Percentiles rank a stretch among this genome's conserved stretches.
phyloP scores from a whole-genome alignment of 345 rosid genomes.

The Psidium friedrichsthalianum region DNA sequence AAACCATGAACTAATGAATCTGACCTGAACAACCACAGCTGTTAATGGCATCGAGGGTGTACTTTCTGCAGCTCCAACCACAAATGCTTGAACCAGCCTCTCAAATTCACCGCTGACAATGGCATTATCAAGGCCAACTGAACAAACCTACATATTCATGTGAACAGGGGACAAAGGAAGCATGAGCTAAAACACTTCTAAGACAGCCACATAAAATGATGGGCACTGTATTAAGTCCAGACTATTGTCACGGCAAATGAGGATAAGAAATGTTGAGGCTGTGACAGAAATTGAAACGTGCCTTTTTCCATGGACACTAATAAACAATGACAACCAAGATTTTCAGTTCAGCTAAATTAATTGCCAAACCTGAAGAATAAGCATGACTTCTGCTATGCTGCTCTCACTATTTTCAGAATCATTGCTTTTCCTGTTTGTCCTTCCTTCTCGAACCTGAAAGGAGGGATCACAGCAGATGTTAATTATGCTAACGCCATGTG shows the following conservation, averaged over 20 bases:
- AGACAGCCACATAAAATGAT: background rate
- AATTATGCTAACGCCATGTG: background rate
- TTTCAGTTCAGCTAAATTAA: background rate
- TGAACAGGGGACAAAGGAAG: background rate
- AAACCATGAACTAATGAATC: background rate
- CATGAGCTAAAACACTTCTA: background rate
- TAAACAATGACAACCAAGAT: background rate
- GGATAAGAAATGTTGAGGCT: background rate
- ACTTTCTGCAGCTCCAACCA: conserved; percentile 47
- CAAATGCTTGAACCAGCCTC: conserved; percentile 59
- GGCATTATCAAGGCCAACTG: conserved; percentile 37
- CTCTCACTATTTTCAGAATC: conserved; percentile 32
- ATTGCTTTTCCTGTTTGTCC: conserved; percentile 28
- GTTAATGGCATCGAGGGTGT: conserved; percentile 69
- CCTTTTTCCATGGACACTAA: background rate
- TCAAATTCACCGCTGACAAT: conserved; percentile 44
- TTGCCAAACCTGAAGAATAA: conserved; percentile 73
- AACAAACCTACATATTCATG: conserved; percentile 34
- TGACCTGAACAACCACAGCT: conserved; percentile 85
- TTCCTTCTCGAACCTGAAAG: conserved; percentile 90
- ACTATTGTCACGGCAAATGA: background rate
- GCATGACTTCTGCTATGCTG: conserved; percentile 76
- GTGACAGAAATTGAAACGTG: background rate
- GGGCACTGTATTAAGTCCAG: background rate
- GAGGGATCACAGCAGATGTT: background rate